phyloP scores from a whole-genome alignment of 495 filamentous ascomycete genomes.

The Xylaria venustula region DNA sequence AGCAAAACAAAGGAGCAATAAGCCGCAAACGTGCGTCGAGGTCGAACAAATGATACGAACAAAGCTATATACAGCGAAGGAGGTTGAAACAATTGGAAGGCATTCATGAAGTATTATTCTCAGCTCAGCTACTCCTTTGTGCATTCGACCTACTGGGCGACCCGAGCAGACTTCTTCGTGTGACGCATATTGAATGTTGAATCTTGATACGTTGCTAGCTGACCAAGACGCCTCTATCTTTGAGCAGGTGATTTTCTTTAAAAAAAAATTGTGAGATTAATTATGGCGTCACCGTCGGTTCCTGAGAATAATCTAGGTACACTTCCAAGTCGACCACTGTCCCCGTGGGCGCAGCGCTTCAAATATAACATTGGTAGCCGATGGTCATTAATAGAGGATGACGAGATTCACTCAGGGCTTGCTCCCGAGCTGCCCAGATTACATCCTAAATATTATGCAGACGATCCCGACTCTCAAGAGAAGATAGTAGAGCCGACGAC shows the following conservation, averaged over 20 bases:
- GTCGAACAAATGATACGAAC: not conserved
- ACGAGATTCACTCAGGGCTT: not conserved
- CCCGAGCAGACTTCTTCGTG: not conserved
- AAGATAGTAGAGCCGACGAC: not conserved
- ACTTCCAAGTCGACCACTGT: not conserved
- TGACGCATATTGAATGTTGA: not conserved
- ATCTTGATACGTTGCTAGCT: not conserved
- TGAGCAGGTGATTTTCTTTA: too few relatives aligned
- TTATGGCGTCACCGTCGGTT: too few relatives aligned
- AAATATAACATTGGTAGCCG: not conserved
- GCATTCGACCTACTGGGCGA: not conserved
- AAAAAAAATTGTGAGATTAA: too few relatives aligned
- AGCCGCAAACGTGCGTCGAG: not conserved
- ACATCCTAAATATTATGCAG: not conserved
- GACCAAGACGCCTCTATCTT: too few relatives aligned
- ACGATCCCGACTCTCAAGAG: not conserved
- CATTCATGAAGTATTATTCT: not conserved
- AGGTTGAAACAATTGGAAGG: not conserved
- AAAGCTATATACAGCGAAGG: not conserved
- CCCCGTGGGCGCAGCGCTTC: constrained; percentile 8
- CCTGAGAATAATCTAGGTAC: not conserved
- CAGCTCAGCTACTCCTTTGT: not conserved
- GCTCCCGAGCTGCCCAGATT: not conserved
- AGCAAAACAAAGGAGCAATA: not conserved
- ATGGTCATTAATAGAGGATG: not conserved